phyloP scores from a whole-genome alignment of 345 rosid genomes.

The Syzygium aqueum region DNA sequence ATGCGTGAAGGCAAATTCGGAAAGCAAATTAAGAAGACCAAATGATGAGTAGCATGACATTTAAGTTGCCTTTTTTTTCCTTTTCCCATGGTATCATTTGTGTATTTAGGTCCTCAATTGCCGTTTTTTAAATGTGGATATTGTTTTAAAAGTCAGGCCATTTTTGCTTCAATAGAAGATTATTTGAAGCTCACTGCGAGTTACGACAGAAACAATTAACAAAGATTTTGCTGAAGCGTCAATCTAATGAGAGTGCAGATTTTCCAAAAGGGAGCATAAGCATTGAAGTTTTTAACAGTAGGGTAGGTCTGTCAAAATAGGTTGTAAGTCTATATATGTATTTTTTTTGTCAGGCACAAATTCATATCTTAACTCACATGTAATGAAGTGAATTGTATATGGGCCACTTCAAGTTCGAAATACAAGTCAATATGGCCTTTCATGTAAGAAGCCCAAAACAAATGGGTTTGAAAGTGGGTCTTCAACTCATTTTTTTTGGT shows the following conservation, averaged over 20 bases:
- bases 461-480: no score
- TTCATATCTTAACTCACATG: no score
- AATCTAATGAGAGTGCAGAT: background rate
- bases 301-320: background rate
- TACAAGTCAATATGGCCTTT: no score
- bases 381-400: no score
- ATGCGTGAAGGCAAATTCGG: constrained; percentile 59
- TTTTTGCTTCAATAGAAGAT: background rate
- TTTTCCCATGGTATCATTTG: background rate
- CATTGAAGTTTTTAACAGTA: background rate
- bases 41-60: constrained; percentile 6
- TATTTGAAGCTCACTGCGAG: background rate
- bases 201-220: background rate
- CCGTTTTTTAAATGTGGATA: background rate
- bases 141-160: background rate
- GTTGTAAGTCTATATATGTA: no score
- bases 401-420: no score
- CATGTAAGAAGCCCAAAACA: no score
- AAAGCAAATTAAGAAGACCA: constrained; percentile 40
- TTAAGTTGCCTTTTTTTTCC: background rate
- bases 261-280: background rate
- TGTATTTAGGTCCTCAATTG: constrained; percentile 9
- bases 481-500: no score
- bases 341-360: no score
- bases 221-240: background rate